Evolutionary conservation across 805 yeast species (phyloP).

Genomic region (Kuraishia capsulata): DNA sequence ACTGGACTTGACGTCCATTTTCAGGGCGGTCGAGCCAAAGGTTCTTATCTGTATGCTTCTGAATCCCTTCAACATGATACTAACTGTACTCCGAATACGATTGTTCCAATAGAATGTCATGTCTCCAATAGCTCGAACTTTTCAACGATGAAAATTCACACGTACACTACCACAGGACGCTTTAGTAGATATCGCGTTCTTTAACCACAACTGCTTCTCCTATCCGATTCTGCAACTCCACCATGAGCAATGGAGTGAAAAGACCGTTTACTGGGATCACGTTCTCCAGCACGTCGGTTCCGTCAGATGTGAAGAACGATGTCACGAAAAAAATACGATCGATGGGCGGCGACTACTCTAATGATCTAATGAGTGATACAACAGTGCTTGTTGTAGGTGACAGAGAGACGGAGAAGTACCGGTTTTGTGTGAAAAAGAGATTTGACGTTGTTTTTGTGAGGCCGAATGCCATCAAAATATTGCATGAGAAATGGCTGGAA

Average conservation of each 20-base stretch:
- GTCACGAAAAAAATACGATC: constrained; percentile 35
- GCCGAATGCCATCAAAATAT: constrained; percentile 31
- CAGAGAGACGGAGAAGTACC: constrained; percentile 45
- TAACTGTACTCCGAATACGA: too few species aligned
- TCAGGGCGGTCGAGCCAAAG: neutral
- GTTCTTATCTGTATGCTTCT: neutral
- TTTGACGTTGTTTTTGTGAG: constrained; percentile 49
- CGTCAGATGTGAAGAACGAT: constrained; percentile 28
- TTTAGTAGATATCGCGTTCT: too few species aligned
- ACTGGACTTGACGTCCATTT: neutral
- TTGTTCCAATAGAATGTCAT: too few species aligned
- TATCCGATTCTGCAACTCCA: too few species aligned
- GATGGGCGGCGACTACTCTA: constrained; percentile 52
- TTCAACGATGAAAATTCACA: too few species aligned
- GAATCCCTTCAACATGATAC: too few species aligned
- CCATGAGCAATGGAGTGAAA: too few species aligned
- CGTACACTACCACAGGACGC: too few species aligned
- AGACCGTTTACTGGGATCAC: constrained; percentile 36
- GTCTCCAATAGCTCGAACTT: too few species aligned
- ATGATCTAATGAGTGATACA: constrained; percentile 54
- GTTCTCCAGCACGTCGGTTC: constrained; percentile 52
- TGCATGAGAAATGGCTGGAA: constrained; percentile 43
- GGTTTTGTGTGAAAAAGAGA: constrained; percentile 39
- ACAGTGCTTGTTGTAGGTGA: constrained; percentile 52
- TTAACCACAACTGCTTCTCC: too few species aligned